Base-by-base conservation (phyloP, 1,284 basidiomycete genomes). In the Exobasidium rhododendri region DNA sequence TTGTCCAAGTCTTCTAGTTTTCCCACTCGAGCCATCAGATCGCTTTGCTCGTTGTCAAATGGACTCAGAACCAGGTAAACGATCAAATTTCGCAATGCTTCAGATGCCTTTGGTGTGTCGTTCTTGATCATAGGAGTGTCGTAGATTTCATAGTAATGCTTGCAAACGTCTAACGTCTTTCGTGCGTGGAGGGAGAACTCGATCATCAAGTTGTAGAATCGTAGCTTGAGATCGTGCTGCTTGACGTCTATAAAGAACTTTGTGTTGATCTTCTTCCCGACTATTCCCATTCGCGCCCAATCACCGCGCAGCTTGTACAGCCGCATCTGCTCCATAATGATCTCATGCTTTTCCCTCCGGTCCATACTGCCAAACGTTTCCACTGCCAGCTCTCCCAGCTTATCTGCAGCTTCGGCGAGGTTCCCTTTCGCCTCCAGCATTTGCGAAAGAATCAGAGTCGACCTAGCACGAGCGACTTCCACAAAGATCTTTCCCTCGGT, bases 361-460 rank as follows among this genome's bases (percentile, higher is more conserved):
- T 97, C 92, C 94, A 99, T 97, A 13, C 90, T 92, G 26, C 93
- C 96, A 79, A 97, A 99, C 2, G 96, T 98, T 82, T 99, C 96
- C 49, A 98, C 94, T 82, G 97, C 93, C 0, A 99, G 86, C 59
- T 98, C 96, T 56, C 89, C 90, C 66, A 98, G 85, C 4, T 68
- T 66, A 22, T 78, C 75, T 2, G 77, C 74, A 3, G 77, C 77
- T 57, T 75, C 68, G 60, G 67, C 53, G 20, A 77, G 63, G 17
- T 78, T 71, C 46, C 68, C 68, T 32, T 71, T 54, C 3, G 63
- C 26, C 35, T 71, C 70, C 17, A 79, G 72, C 65, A 78, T 72
- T 26, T 68, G 59, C 24, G 71, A 72, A 45, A 75, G 63, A 44
- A 76, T 58, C 2, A 71, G 64, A 0, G 74, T 77, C 57, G 97